Conservation (phyloP, 352 stramenopile genomes). For the Phytophthora citricola region DNA sequence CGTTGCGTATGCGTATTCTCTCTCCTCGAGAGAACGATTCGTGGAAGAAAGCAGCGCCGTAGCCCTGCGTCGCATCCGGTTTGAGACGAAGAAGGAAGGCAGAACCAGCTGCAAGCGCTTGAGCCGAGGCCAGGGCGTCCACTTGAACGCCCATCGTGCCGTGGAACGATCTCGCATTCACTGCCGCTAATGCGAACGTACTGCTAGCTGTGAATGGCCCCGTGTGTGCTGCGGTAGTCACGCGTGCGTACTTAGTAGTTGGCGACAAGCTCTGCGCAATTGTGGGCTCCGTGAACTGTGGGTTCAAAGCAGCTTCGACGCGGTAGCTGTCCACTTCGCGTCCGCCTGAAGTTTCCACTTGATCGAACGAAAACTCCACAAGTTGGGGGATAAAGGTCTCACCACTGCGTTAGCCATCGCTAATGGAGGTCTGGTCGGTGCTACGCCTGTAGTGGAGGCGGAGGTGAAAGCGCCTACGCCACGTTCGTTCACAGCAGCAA, state of each 20-base stretch:
- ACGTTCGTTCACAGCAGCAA: constrained; percentile 85
- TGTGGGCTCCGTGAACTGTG: constrained; percentile 17
- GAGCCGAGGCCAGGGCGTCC: constrained; percentile 49
- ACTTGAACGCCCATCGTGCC: constrained; percentile 59
- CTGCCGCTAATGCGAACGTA: constrained; percentile 71
- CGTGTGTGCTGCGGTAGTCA: constrained; percentile 74
- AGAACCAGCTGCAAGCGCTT: constrained; percentile 29
- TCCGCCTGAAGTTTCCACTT: constrained; percentile 62
- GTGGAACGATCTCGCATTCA: constrained; percentile 51
- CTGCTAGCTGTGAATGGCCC: constrained; percentile 67
- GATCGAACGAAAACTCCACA: constrained; percentile 69
- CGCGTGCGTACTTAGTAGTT: constrained; percentile 56
- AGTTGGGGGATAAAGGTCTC: constrained; percentile 41
- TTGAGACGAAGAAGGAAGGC: constrained; percentile 62
- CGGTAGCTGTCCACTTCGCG: constrained; percentile 62
- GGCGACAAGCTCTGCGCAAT: constrained; percentile 37
- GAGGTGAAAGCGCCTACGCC: constrained; percentile 72
- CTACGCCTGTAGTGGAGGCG: constrained; percentile 16
- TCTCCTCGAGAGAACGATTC: constrained; percentile 66
- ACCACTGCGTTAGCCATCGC: constrained; percentile 55
- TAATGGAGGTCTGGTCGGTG: constrained; percentile 61
- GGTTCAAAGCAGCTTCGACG: constrained; percentile 43
- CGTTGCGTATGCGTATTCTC: constrained; percentile 64
- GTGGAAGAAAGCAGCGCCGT: constrained; percentile 46
- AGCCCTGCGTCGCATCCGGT: constrained; percentile 42